Evolutionary conservation across 164 flowering plant species (phyloP).

Genomic region (Vitis vinifera): ASM3070453v1 NC_081814.1:5418501-5419000

Average conservation of each 20-base stretch:
- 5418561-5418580: constrained; percentile 42
- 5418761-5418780: background rate
- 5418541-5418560: constrained; percentile 38
- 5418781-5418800: too few relatives aligned
- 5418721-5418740: background rate
- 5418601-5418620: constrained; percentile 19
- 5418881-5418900: background rate
- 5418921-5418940: background rate
- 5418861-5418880: too few relatives aligned
- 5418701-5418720: background rate
- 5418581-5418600: constrained; percentile 39
- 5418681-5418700: background rate
- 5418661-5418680: constrained; percentile 21
- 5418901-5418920: background rate
- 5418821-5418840: too few relatives aligned
- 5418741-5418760: background rate
- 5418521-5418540: constrained; percentile 38
- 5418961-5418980: constrained; percentile 70
- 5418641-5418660: constrained; percentile 74
- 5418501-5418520: constrained; percentile 61
- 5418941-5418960: constrained; percentile 68
- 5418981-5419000: constrained; percentile 66
- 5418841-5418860: too few relatives aligned
- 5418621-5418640: constrained; percentile 50
- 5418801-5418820: too few relatives aligned